Conservation (phyloP, 352 stramenopile species). For the Globisporangium cylindrosporum region DNA sequence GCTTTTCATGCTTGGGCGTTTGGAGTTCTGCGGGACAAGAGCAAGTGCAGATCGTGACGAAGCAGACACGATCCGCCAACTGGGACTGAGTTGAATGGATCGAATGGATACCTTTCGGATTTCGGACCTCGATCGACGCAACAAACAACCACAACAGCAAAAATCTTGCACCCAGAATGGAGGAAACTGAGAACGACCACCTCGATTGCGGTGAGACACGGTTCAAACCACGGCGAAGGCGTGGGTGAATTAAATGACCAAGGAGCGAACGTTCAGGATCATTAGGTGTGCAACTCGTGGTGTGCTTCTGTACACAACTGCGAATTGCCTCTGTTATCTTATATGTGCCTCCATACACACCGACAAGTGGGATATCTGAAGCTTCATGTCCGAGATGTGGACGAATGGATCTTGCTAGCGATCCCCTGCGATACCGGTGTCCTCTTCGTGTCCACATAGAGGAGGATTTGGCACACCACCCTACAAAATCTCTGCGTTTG, state of each 20-base stretch:
- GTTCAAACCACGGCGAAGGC: not conserved
- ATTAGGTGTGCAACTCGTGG: not conserved
- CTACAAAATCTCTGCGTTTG: not conserved
- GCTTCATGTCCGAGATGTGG: not conserved
- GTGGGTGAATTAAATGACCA: not conserved
- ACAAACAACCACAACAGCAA: not conserved
- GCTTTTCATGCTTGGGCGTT: not conserved
- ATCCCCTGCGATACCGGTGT: not conserved
- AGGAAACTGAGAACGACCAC: not conserved
- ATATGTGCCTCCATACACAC: not conserved
- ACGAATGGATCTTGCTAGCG: not conserved
- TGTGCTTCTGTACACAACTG: not conserved
- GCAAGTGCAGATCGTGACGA: conserved; percentile 9
- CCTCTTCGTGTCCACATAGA: not conserved
- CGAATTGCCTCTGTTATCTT: too few relatives aligned
- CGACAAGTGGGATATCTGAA: not conserved
- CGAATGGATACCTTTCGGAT: not conserved
- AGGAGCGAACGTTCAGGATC: not conserved
- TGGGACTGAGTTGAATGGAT: not conserved
- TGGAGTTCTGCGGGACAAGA: not conserved
- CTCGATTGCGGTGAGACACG: conserved; percentile 1
- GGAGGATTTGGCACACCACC: not conserved
- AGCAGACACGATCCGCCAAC: conserved; percentile 5
- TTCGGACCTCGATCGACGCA: not conserved
- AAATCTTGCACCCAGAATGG: not conserved